These are phyloP conservation scores for Vachellia collinsii DNA, from an alignment of 306 rosid species.

Conservation along the genomic window DNA sequence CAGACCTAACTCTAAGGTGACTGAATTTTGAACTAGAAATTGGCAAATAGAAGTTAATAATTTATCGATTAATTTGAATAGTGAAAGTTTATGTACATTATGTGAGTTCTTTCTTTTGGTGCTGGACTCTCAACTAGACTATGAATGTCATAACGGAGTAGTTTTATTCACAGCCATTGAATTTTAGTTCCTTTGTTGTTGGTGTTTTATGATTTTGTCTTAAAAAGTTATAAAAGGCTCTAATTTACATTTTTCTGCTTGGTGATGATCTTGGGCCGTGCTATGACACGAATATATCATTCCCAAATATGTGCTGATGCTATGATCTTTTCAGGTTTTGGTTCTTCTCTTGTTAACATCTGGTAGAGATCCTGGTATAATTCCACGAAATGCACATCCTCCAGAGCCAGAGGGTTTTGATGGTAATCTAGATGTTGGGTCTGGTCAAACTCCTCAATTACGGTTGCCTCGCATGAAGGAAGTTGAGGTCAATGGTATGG, in stretches of 20 bases:
- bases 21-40: conserved; percentile 11
- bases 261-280: background rate
- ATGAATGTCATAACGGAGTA: too few relatives aligned
- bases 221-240: background rate
- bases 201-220: background rate
- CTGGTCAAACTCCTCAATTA: conserved; percentile 90
- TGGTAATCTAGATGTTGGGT: conserved; percentile 63
- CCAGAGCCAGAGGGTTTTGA: conserved; percentile 96
- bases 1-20: background rate
- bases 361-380: conserved; percentile 98
- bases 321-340: conserved; percentile 61
- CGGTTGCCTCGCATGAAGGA: conserved; percentile 92
- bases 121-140: conserved; percentile 14
- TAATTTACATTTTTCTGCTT: background rate
- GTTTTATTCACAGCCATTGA: too few relatives aligned
- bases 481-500: conserved; percentile 82
- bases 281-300: conserved; percentile 9
- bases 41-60: background rate
- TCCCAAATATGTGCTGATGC: conserved; percentile 16
- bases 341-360: conserved; percentile 87
- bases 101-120: conserved; percentile 10
- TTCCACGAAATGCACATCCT: conserved; percentile 94
- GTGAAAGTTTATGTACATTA: conserved; percentile 3
- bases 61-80: conserved; percentile 4
- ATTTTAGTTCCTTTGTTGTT: too few relatives aligned